Percentiles rank a stretch among this genome's conserved stretches.
These are phyloP conservation scores for Buddleja alternifolia DNA, from an alignment of 257 asterid species.

Conservation along the genomic window DNA sequence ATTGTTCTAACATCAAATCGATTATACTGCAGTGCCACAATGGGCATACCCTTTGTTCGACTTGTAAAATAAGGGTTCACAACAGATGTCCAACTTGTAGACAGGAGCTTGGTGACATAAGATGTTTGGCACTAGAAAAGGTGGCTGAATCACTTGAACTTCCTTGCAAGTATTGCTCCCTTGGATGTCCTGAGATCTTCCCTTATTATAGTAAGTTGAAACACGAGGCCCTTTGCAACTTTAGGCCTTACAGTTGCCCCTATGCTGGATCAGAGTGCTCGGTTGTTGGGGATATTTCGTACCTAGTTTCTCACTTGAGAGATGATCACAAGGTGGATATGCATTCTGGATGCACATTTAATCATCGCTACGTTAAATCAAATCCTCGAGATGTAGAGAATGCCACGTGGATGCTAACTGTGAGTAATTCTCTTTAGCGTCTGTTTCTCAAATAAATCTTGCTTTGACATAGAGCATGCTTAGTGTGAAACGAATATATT, in stretches of 20 bases:
- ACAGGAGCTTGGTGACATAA: conserved; percentile 64
- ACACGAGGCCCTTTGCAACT: conserved; percentile 54
- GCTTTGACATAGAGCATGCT: not conserved
- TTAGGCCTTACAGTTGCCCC: conserved; percentile 61
- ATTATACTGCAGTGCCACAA: conserved; percentile 55
- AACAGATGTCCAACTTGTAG: conserved; percentile 66
- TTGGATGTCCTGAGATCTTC: conserved; percentile 54
- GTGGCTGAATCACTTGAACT: conserved; percentile 63
- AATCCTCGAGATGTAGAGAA: conserved; percentile 63
- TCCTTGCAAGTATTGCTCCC: conserved; percentile 51
- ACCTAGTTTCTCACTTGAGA: conserved; percentile 48
- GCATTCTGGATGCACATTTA: conserved; percentile 67
- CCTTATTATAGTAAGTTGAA: conserved; percentile 58
- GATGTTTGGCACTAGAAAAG: conserved; percentile 61
- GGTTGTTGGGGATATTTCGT: conserved; percentile 49
- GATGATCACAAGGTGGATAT: conserved; percentile 67
- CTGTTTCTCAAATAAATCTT: not conserved
- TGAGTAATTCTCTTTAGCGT: conserved; percentile 29
- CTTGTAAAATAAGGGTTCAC: conserved; percentile 56
- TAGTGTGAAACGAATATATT: not conserved
- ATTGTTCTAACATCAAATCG: not conserved
- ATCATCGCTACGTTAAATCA: conserved; percentile 63
- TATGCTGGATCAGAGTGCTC: conserved; percentile 67
- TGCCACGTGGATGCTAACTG: conserved; percentile 70
- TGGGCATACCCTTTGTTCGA: conserved; percentile 61